phyloP scores from a whole-genome alignment of 2,329 filamentous ascomycete genomes.

The Biscogniauxia marginata region DNA sequence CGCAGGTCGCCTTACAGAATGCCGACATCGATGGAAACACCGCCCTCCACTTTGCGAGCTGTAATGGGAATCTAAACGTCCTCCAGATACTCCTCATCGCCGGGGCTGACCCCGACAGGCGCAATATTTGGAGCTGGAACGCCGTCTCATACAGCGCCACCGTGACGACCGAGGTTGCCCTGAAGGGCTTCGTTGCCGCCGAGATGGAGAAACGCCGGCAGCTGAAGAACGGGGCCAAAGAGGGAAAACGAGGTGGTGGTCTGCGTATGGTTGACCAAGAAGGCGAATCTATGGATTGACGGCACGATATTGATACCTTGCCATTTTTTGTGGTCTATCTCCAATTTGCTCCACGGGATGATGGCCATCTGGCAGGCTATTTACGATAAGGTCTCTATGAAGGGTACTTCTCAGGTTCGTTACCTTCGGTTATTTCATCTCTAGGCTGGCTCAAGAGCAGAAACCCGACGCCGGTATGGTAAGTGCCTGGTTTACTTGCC shows the following conservation, averaged over 20 bases:
- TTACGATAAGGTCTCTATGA: neutral
- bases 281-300: conserved; percentile 36
- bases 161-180: conserved; percentile 80
- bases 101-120: conserved; percentile 70
- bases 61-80: conserved; percentile 75
- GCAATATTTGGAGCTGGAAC: conserved; percentile 78
- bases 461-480: neutral
- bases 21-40: conserved; percentile 78
- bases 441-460: neutral
- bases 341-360: neutral
- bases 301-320: neutral
- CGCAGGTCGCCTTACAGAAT: conserved; percentile 51
- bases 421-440: neutral
- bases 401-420: neutral
- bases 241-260: conserved; percentile 40
- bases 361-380: neutral
- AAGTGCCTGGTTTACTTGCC: neutral
- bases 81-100: conserved; percentile 74
- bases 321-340: neutral
- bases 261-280: conserved; percentile 46
- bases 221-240: conserved; percentile 37
- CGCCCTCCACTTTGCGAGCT: conserved; percentile 81
- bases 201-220: conserved; percentile 65
- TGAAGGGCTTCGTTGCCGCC: conserved; percentile 66
- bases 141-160: conserved; percentile 81